These are phyloP conservation scores for Paecilomyces sp. DNA, from an alignment of 2,329 filamentous ascomycete species.

Conservation along the genomic window DNA sequence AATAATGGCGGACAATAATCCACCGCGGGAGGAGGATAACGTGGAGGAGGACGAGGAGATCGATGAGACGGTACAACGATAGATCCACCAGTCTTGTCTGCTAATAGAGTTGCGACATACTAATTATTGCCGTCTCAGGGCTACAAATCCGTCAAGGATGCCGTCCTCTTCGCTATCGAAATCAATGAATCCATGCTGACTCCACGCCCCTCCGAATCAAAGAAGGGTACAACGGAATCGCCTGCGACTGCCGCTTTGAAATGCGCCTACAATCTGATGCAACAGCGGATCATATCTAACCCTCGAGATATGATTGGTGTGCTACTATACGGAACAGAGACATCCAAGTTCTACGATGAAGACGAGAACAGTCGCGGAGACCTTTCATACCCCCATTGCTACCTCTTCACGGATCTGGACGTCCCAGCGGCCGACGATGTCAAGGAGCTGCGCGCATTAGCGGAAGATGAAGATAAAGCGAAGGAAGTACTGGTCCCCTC, in stretches of 20 bases:
- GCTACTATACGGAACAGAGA: constrained; percentile 80
- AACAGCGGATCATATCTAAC: constrained; percentile 95
- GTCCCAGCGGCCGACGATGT: constrained; percentile 83
- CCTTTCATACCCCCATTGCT: constrained; percentile 79
- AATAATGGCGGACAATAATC: constrained; percentile 31
- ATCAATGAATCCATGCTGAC: constrained; percentile 81
- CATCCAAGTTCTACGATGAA: constrained; percentile 69
- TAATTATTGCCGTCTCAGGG: constrained; percentile 44
- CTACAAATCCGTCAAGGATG: constrained; percentile 91
- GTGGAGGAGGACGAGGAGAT: constrained; percentile 41
- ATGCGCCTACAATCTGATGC: constrained; percentile 91
- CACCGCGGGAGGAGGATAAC: constrained; percentile 30
- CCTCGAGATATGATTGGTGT: constrained; percentile 97
- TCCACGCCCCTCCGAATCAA: constrained; percentile 58
- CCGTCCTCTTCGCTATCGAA: constrained; percentile 94
- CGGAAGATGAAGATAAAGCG: constrained; percentile 69
- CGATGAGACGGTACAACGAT: constrained; percentile 33
- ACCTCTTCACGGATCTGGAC: constrained; percentile 81
- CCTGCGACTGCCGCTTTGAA: constrained; percentile 79
- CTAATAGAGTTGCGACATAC: not conserved
- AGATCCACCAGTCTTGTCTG: not conserved
- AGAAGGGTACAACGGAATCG: constrained; percentile 71
- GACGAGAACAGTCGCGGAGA: constrained; percentile 50
- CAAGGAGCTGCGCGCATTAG: constrained; percentile 65
- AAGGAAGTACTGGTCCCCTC: constrained; percentile 64